Evolutionary conservation across 1,139 yeast species (phyloP), one percentile per base, ranked within the genome.

Genomic region (Yamadazyma dendronema): DNA sequence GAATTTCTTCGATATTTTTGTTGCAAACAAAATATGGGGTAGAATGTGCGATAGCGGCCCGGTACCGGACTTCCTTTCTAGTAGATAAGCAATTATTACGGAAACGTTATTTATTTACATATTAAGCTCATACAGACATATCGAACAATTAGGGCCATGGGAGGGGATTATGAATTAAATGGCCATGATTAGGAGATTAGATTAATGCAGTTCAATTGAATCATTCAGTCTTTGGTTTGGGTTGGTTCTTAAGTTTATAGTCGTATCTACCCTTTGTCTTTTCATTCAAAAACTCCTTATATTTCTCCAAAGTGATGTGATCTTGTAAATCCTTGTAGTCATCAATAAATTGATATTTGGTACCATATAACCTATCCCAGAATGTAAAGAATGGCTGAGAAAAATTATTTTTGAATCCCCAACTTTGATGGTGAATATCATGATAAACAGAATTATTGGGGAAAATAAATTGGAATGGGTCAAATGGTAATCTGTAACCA

Each of bases 361-460:
- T 87, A 39, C 79, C 77, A 42, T 77, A 74, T 38, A 82, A 47
- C 37, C 65, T 63, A 61, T 92, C 98, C 98, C 98, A 92, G 54
- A 88, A 79, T 3, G 90, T 84, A 64, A 92, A 92, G 66, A 90
- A 92, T 6, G 98, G 98, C 67, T 92, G 98, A n/a, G 95, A 83
- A 55, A 82, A 92, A 65, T 92, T 92, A 44, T 83, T 82, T 67
- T 88, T 89, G 63, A 92, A 83, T 24, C 98, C 98, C 76, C 94
- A 92, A 51, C 79, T 79, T 67, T 92, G 98, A 64, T 92, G 98
- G 59, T 92, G 98, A 50, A 92, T 89, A 62, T 92, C 98, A 57
- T 92, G 98, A 61, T 89, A 92, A 28, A 89, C 84, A 10, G 97
- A 87, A 55, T 92, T 90, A 65, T 92, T 92, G 44, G 97, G 97